phyloP scores from a whole-genome alignment of 1,139 yeast genomes.

The Ashbya aceris region DNA sequence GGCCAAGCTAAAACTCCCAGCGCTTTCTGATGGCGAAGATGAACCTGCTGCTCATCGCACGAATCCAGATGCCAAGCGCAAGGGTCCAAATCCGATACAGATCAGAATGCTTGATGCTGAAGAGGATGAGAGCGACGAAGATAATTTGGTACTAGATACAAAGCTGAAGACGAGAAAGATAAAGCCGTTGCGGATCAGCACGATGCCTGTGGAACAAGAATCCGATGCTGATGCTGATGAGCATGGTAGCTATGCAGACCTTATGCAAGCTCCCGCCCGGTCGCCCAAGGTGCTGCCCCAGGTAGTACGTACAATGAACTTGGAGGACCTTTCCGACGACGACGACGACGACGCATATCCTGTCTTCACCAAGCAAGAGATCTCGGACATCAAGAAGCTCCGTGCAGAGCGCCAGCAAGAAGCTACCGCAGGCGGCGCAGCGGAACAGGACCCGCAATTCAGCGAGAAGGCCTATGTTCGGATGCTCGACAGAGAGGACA shows the following conservation, averaged over 20 bases:
- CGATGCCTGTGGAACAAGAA: slow-evolving; percentile 16
- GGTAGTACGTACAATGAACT: slow-evolving; percentile 6
- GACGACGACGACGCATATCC: slow-evolving; percentile 15
- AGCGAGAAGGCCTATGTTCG: slow-evolving; percentile 23
- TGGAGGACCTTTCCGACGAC: slow-evolving; percentile 16
- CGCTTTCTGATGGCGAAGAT: not conserved
- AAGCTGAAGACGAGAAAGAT: slow-evolving; percentile 1
- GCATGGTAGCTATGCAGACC: not conserved
- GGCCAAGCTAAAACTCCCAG: slow-evolving; percentile 1
- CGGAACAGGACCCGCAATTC: not conserved
- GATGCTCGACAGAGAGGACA: slow-evolving; percentile 9
- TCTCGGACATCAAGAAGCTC: no score
- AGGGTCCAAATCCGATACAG: not conserved
- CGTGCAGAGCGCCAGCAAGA: slow-evolving; percentile 1
- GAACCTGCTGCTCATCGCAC: not conserved
- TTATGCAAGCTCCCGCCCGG: slow-evolving; percentile 17
- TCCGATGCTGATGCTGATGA: slow-evolving; percentile 28
- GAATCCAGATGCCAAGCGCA: no score
- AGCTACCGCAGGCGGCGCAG: not conserved
- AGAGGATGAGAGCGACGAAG: slow-evolving; percentile 4
- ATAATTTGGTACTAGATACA: not conserved
- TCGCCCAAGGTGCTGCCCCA: no score
- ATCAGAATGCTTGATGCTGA: slow-evolving; percentile 4
- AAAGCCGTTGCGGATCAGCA: not conserved
- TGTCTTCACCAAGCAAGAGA: no score